These are phyloP conservation scores for Saccharomycopsis schoenii DNA, from an alignment of 805 yeast species.

Conservation along the genomic window DNA sequence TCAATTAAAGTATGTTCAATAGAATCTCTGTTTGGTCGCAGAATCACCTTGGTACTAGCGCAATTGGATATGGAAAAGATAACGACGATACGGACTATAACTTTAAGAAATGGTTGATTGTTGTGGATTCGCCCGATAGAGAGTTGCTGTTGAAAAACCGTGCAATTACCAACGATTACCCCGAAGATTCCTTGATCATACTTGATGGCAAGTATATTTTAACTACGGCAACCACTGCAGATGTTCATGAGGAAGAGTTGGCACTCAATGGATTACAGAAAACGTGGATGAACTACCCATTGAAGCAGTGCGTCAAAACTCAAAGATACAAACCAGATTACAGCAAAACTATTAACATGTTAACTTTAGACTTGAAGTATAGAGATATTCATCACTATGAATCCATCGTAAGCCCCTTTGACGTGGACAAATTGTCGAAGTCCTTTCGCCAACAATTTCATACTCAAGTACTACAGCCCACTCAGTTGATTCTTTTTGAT, in stretches of 20 bases:
- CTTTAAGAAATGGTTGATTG: background rate
- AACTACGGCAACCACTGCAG: background rate
- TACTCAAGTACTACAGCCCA: background rate
- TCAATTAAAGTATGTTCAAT: background rate
- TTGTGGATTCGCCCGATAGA: background rate
- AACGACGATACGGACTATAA: background rate
- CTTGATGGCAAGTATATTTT: background rate
- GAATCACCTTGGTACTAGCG: background rate
- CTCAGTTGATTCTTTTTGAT: background rate
- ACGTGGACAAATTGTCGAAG: background rate
- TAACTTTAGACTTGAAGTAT: background rate
- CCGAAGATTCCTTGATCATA: background rate
- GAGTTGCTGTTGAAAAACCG: background rate
- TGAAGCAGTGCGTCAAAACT: background rate
- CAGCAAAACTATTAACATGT: background rate
- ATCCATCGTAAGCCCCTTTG: background rate
- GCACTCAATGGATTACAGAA: background rate
- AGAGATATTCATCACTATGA: background rate
- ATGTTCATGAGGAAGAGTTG: background rate
- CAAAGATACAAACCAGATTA: background rate
- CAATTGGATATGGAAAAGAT: background rate
- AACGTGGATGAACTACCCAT: background rate
- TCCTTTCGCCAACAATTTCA: background rate
- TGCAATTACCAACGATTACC: background rate
- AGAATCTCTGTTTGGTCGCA: background rate